Conservation (phyloP, 2,329 filamentous ascomycete genomes). For the Aotearoamyces nothofagi region DNA sequence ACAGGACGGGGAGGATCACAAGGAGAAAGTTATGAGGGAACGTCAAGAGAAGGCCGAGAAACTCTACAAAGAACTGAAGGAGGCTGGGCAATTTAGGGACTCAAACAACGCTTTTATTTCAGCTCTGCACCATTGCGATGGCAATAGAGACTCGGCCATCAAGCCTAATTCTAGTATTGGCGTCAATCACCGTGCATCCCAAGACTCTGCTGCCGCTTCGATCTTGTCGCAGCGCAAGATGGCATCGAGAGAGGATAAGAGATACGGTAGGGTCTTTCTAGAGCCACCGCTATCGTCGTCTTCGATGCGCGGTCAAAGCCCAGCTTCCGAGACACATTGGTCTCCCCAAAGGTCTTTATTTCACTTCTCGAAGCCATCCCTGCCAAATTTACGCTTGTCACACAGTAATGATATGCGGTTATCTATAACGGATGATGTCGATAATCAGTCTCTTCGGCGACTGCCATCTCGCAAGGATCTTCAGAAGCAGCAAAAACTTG, state of each 20-base stretch:
- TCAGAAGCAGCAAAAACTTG: constrained; percentile 37
- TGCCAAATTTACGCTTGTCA: constrained; percentile 8
- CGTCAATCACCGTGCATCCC: no score
- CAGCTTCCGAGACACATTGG: constrained; percentile 4
- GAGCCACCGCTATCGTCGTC: no score
- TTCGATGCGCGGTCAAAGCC: no score
- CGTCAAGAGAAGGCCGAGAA: constrained; percentile 29
- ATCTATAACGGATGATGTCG: constrained; percentile 11
- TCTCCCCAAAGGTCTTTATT: constrained; percentile 10
- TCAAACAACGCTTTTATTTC: constrained; percentile 11
- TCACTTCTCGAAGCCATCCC: constrained; percentile 12
- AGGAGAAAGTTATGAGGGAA: constrained; percentile 26
- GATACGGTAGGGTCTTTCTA: constrained; percentile 12
- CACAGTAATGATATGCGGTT: constrained; percentile 6
- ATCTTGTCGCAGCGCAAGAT: constrained; percentile 9
- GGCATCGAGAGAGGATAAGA: no score
- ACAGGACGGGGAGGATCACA: constrained; percentile 26
- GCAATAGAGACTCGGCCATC: constrained; percentile 18
- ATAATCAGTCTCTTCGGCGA: constrained; percentile 24
- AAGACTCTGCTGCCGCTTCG: constrained; percentile 1
- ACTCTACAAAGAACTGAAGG: constrained; percentile 37
- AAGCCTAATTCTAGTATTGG: constrained; percentile 5
- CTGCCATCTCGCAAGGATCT: constrained; percentile 39
- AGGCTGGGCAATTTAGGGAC: constrained; percentile 27
- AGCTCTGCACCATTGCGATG: no score